Evolutionary conservation across 805 yeast genomes (phyloP).

Genomic region (Candida dendrica): DNA sequence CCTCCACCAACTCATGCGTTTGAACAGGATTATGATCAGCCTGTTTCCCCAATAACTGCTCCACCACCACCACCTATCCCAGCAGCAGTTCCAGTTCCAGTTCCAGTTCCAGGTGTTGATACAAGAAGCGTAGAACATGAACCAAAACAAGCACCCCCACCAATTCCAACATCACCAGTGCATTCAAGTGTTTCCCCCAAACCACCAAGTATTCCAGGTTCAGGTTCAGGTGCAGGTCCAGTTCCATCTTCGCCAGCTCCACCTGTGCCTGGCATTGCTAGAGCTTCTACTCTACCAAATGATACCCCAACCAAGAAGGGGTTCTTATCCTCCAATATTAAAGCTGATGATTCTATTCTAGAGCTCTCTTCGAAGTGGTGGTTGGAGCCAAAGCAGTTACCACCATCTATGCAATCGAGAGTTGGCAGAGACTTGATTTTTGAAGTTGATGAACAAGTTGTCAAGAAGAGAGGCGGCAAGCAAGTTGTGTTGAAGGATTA

Average conservation of each 20-base stretch:
- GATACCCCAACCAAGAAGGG: not conserved
- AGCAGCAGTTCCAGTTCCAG: too few species aligned
- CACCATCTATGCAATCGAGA: constrained; percentile 38
- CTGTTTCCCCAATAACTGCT: constrained; percentile 12
- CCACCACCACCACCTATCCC: constrained; percentile 18
- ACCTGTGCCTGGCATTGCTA: not conserved
- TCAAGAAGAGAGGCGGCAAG: constrained; percentile 52
- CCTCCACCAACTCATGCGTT: constrained; percentile 11
- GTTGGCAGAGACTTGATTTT: constrained; percentile 43
- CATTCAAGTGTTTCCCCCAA: not conserved
- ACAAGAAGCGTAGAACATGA: too few species aligned
- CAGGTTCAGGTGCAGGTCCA: constrained; percentile 18
- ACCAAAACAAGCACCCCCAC: too few species aligned
- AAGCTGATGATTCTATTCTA: constrained; percentile 5
- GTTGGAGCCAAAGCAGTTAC: constrained; percentile 45
- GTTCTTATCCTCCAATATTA: too few species aligned
- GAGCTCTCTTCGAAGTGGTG: constrained; percentile 54
- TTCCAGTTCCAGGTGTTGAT: too few species aligned
- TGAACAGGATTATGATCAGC: constrained; percentile 20
- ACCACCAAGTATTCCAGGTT: too few species aligned
- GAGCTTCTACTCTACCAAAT: constrained; percentile 8
- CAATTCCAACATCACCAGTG: constrained; percentile 8
- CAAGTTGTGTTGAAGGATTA: constrained; percentile 47
- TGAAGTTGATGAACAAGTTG: constrained; percentile 56
- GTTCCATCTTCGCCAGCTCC: constrained; percentile 12